Evolutionary conservation across 2,329 filamentous ascomycete genomes (phyloP), one percentile per base, ranked within the genome.

Genomic region (Nemania serpens): DNA sequence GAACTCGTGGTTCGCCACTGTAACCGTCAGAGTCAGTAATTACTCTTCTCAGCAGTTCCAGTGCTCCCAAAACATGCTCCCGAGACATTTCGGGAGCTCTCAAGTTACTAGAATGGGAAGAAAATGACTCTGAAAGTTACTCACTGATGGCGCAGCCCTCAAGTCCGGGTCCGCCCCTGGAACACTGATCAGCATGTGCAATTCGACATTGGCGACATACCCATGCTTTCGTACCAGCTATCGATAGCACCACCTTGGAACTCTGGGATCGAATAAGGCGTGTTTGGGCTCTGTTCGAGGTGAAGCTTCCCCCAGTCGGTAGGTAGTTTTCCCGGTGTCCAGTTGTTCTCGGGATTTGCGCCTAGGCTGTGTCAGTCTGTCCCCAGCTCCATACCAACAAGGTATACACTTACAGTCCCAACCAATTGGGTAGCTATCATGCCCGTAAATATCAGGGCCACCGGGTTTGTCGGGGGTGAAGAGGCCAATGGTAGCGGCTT

Each of bases 1-100:
- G 63, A 91, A 92, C 66, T 93, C 88, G n/a, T 87, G 79, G 63
- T 90, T 89, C 3, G 91, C 77, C 2, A 93, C n/a, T n/a, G n/a
- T n/a, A n/a, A n/a, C n/a, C n/a, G n/a, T n/a, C n/a, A n/a, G n/a
- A n/a, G n/a, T n/a, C n/a, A n/a, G n/a, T n/a, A n/a, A n/a, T n/a
- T n/a, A n/a, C n/a, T n/a, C n/a, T n/a, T n/a, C n/a, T n/a, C n/a
- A n/a, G n/a, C n/a, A n/a, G n/a, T n/a, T n/a, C n/a, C n/a, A n/a
- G n/a, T n/a, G n/a, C n/a, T n/a, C n/a, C n/a, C n/a, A n/a, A n/a
- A n/a, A n/a, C n/a, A n/a, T n/a, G n/a, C n/a, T n/a, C n/a, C n/a
- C n/a, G n/a, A n/a, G n/a, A n/a, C n/a, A n/a, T n/a, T n/a, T n/a
- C n/a, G n/a, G n/a, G n/a, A n/a, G n/a, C n/a, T n/a, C n/a, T n/a